Conservation (phyloP, 2,329 filamentous ascomycete species). For the Kalaharituber pfeilii region DNA sequence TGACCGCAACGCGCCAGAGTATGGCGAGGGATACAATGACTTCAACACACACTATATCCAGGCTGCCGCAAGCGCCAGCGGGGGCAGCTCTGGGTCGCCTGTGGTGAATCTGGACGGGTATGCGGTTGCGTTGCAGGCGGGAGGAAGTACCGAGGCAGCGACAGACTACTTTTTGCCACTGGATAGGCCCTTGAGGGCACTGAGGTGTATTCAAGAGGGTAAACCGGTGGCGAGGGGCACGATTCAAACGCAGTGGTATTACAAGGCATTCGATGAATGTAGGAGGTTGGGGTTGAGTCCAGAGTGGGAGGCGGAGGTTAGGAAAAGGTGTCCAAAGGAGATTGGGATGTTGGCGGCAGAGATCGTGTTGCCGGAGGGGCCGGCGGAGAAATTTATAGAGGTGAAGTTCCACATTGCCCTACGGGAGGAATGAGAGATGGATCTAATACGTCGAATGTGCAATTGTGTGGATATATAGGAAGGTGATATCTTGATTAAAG, state of each 20-base stretch:
- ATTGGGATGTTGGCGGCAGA: constrained; percentile 96
- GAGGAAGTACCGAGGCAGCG: constrained; percentile 81
- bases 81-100: constrained; percentile 93
- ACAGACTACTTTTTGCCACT: constrained; percentile 95
- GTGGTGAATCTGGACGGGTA: constrained; percentile 90
- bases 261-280: constrained; percentile 97
- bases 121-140: constrained; percentile 83
- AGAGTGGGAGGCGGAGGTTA: constrained; percentile 70
- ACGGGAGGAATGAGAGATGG: constrained; percentile 1
- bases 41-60: constrained; percentile 97
- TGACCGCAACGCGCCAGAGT: constrained; percentile 92
- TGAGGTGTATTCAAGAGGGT: constrained; percentile 66
- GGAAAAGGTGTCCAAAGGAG: constrained; percentile 72
- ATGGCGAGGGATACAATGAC: constrained; percentile 93
- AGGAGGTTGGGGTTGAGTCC: constrained; percentile 68
- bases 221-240: constrained; percentile 70
- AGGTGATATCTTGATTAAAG: constrained; percentile 80
- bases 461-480: constrained; percentile 33
- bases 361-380: constrained; percentile 80
- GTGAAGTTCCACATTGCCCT: too few species aligned
- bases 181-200: constrained; percentile 70
- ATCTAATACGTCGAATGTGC: not conserved
- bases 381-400: constrained; percentile 68
- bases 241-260: constrained; percentile 93
- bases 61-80: constrained; percentile 88